These are phyloP conservation scores for Fusarium nygamai DNA, from an alignment of 2,329 filamentous ascomycete species.

Conservation along the genomic window DNA sequence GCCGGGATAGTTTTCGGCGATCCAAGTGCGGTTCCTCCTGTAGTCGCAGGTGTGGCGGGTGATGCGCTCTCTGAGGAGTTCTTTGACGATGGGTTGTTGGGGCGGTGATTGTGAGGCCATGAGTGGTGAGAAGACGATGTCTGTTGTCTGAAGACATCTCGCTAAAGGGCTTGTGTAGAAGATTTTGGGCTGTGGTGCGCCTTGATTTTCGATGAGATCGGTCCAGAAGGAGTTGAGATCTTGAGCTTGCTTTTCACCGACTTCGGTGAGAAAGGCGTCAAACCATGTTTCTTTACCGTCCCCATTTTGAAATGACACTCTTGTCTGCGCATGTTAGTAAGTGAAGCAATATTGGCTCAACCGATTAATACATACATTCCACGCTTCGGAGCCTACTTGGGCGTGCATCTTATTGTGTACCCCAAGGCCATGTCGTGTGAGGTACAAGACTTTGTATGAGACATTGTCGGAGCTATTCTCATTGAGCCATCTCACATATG, in stretches of 20 bases:
- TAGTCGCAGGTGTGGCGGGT: conserved; percentile 71
- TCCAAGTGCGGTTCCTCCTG: conserved; percentile 58
- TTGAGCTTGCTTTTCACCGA: conserved; percentile 63
- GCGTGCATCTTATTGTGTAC: conserved; percentile 59
- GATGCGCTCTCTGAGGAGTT: conserved; percentile 67
- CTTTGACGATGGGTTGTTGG: conserved; percentile 65
- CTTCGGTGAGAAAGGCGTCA: conserved; percentile 60
- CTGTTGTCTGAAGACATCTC: conserved; percentile 67
- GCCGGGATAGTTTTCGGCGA: conserved; percentile 59
- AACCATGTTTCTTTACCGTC: conserved; percentile 52
- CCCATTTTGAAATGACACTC: conserved; percentile 53
- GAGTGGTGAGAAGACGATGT: conserved; percentile 59
- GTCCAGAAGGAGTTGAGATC: conserved; percentile 63
- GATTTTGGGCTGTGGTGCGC: conserved; percentile 62
- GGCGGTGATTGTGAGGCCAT: conserved; percentile 47
- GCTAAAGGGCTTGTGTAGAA: conserved; percentile 69
- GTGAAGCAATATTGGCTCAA: not conserved
- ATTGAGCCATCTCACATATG: conserved; percentile 60
- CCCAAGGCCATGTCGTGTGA: conserved; percentile 68
- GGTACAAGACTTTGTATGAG: conserved; percentile 63
- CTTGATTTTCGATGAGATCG: conserved; percentile 53
- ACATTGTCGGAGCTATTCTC: conserved; percentile 51
- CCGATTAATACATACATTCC: conserved; percentile 56
- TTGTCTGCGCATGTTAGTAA: conserved; percentile 35
- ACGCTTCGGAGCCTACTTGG: conserved; percentile 65